Evolutionary conservation across 1,139 yeast genomes (phyloP), one percentile per base, ranked within the genome.

Genomic region (Candida glucosophila): DNA sequence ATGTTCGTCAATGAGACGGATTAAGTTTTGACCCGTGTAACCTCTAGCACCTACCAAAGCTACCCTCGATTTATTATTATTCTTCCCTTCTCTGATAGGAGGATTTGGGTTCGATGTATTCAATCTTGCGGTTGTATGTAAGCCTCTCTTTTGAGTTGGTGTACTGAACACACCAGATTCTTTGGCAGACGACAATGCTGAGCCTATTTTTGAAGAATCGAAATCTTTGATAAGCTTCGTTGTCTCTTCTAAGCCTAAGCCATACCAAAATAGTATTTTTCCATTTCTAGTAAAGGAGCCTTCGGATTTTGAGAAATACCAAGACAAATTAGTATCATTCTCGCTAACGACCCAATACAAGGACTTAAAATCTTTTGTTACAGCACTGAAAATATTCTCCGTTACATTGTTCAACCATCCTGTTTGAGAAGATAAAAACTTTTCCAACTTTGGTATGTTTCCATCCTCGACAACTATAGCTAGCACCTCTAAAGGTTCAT

Each of bases 41-140:
- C 99, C 99, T 59, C 99, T 79, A 21, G 98, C 99, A 43, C 99
- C 99, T 48, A 90, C 88, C 42, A 90, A 70, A 2, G 96, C 98
- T 25, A 92, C 88, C 33, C 73, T 75, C 20, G 83, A 62, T 32
- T 71, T 72, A 27, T 61, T 52, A 23, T 66, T 62, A 57, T 77
- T 81, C 24, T 71, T 52, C 18, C 85, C 92, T 30, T 67, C 62
- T 33, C 63, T 63, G 23, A 71, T 40, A 12, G 92, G 90, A 8
- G 88, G 85, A 48, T 78, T 80, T 29, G 93, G 90, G 49, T 77
- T 73, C 22, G 79, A 54, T 12, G 26, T 14, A 21, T 17, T 17
- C 10, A 21, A 22, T 12, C 22, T 36, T 19, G 29, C 30, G 24
- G 34, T 40, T 30, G 44, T 40, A 44, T 55, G 67, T 37, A 49